Percentiles rank a stretch among this genome's conserved stretches.
Evolutionary conservation across 2,329 filamentous ascomycete genomes (phyloP).

Genomic region (Aspergillus thermomutatus): DNA sequence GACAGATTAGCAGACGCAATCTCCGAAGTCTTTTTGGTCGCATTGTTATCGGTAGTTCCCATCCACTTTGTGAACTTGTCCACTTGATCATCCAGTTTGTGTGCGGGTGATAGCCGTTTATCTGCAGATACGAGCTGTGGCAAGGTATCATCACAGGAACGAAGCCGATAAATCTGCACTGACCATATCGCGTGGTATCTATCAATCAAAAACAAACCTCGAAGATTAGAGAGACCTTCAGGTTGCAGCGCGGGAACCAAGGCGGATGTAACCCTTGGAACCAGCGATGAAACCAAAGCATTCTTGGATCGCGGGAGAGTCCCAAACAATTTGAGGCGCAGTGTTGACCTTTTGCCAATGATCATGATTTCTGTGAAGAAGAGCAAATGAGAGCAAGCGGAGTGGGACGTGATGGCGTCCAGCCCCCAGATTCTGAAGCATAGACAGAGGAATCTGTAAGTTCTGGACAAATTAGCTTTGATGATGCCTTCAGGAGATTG

Average conservation of each 20-base stretch:
- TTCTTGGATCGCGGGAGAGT: constrained; percentile 1
- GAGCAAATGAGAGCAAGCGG: neutral
- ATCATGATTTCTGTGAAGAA: neutral
- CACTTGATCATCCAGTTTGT: neutral
- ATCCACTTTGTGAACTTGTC: neutral
- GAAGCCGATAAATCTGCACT: neutral
- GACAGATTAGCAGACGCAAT: neutral
- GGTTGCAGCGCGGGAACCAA: neutral
- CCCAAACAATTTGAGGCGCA: neutral
- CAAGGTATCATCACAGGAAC: neutral
- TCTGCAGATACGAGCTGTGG: neutral
- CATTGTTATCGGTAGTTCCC: neutral
- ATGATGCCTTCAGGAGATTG: neutral
- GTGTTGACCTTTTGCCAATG: neutral
- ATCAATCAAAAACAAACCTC: neutral
- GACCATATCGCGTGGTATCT: neutral
- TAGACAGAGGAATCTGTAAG: neutral
- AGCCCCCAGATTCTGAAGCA: neutral
- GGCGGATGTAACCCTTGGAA: constrained; percentile 9
- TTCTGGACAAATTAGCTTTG: neutral
- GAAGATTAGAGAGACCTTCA: neutral
- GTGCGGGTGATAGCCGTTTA: neutral
- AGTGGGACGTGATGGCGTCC: neutral
- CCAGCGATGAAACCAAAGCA: constrained; percentile 12
- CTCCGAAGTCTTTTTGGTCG: neutral